phyloP scores from a whole-genome alignment of 768 basidiomycete species.

The Lactifluus pinguis region DNA sequence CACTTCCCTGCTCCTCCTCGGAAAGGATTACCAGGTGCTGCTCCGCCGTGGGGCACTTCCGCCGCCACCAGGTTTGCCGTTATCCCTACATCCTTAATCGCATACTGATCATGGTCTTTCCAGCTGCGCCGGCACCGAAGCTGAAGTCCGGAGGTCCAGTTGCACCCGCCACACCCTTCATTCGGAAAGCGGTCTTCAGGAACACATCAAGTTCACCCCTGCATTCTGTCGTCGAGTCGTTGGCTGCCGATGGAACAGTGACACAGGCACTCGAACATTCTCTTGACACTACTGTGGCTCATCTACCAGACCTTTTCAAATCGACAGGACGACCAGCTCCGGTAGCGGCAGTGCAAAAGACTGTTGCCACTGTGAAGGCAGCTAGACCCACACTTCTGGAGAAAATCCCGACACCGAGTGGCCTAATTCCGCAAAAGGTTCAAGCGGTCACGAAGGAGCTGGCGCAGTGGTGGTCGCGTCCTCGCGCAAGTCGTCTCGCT shows the following conservation, averaged over 20 bases:
- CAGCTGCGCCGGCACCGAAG: slow-evolving; percentile 26
- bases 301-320: slow-evolving; percentile 43
- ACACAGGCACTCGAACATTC: slow-evolving; percentile 38
- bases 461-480: slow-evolving; percentile 47
- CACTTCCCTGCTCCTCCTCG: slow-evolving; percentile 51
- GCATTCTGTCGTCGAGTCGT: slow-evolving; percentile 41
- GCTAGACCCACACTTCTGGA: neutral
- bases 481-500: slow-evolving; percentile 42
- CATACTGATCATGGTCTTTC: slow-evolving; percentile 11
- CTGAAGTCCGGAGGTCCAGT: slow-evolving; percentile 31
- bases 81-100: slow-evolving; percentile 2
- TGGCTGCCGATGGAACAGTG: slow-evolving; percentile 46
- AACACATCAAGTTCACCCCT: slow-evolving; percentile 40
- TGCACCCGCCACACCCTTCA: slow-evolving; percentile 30
- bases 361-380: slow-evolving; percentile 21
- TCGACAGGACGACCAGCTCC: neutral
- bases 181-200: slow-evolving; percentile 39
- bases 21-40: slow-evolving; percentile 59
- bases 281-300: slow-evolving; percentile 38
- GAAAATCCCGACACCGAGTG: neutral
- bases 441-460: slow-evolving; percentile 24
- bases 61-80: slow-evolving; percentile 15
- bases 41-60: slow-evolving; percentile 46
- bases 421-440: slow-evolving; percentile 26
- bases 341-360: slow-evolving; percentile 22